phyloP scores from a whole-genome alignment of 2,329 filamentous ascomycete species.

The Sporothrix mexicana region DNA sequence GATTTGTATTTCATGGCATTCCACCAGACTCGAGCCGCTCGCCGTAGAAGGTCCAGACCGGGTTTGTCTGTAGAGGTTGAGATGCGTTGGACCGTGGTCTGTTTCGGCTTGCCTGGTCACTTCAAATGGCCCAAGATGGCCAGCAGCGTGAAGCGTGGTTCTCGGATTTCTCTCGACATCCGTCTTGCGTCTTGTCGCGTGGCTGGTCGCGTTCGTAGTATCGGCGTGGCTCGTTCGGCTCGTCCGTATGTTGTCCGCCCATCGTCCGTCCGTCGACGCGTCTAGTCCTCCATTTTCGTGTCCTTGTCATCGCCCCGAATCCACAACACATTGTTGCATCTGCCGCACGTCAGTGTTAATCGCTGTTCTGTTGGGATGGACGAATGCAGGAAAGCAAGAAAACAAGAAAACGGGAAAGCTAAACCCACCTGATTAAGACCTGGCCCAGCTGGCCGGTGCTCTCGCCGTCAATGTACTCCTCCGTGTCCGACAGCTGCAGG shows the following conservation, averaged over 20 bases:
- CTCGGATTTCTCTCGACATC: no score
- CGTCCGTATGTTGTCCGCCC: background rate
- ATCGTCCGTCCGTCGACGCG: background rate
- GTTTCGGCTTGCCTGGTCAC: background rate
- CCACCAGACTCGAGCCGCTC: no score
- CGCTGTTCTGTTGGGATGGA: no score
- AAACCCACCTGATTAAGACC: constrained; percentile 86
- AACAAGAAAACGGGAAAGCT: no score
- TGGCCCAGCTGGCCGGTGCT: constrained; percentile 84
- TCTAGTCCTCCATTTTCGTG: constrained; percentile 63
- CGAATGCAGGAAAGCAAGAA: no score
- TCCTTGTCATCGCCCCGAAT: constrained; percentile 67
- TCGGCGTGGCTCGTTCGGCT: background rate
- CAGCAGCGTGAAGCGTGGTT: no score
- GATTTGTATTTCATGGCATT: background rate
- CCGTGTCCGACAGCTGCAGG: constrained; percentile 86
- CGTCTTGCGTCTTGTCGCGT: background rate
- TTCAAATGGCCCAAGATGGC: no score
- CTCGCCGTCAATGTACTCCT: constrained; percentile 91
- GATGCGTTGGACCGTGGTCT: background rate
- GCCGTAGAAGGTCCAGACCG: background rate
- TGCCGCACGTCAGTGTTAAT: constrained; percentile 29
- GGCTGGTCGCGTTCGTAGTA: background rate
- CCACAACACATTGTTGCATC: constrained; percentile 90
- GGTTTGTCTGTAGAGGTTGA: background rate